These are phyloP conservation scores for Nepenthes gracilis DNA, from an alignment of 148 eudicot genomes.

Conservation along the genomic window DNA sequence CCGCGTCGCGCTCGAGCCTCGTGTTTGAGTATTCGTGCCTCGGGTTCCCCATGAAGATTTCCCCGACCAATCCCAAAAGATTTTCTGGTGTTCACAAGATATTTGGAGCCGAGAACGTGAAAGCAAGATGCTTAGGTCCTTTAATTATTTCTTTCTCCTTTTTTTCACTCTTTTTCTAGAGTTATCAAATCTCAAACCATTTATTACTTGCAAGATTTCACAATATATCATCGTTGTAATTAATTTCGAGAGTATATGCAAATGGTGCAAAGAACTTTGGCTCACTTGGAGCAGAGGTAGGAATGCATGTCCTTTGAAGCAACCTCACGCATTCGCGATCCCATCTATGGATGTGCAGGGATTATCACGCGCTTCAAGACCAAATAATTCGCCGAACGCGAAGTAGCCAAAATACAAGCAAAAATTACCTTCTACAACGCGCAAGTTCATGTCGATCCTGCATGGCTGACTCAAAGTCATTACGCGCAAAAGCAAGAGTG, in stretches of 20 bases:
- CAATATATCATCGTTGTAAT: not conserved
- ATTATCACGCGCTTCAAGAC: conserved; percentile 19
- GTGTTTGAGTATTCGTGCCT: no score
- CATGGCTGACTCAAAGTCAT: no score
- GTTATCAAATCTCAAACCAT: no score
- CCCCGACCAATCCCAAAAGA: conserved; percentile 23
- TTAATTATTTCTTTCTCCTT: not conserved
- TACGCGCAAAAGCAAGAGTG: no score
- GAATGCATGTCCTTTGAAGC: conserved; percentile 32
- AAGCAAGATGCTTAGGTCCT: conserved; percentile 33
- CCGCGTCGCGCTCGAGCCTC: no score
- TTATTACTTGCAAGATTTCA: no score
- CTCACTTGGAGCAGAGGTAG: conserved; percentile 12
- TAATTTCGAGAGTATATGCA: not conserved
- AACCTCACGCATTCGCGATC: conserved; percentile 24
- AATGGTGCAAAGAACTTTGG: conserved; percentile 18
- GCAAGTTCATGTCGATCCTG: no score
- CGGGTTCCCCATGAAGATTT: no score
- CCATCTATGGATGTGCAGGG: conserved; percentile 28
- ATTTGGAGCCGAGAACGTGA: conserved; percentile 36
- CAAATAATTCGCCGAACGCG: conserved; percentile 25
- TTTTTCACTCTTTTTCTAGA: no score
- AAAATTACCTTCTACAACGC: no score
- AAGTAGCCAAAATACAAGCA: conserved; percentile 21
- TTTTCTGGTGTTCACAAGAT: conserved; percentile 35